Evolutionary conservation across 805 yeast genomes (phyloP), one percentile per base, ranked within the genome.

Genomic region (Yamadazyma paraphyllophila): DNA sequence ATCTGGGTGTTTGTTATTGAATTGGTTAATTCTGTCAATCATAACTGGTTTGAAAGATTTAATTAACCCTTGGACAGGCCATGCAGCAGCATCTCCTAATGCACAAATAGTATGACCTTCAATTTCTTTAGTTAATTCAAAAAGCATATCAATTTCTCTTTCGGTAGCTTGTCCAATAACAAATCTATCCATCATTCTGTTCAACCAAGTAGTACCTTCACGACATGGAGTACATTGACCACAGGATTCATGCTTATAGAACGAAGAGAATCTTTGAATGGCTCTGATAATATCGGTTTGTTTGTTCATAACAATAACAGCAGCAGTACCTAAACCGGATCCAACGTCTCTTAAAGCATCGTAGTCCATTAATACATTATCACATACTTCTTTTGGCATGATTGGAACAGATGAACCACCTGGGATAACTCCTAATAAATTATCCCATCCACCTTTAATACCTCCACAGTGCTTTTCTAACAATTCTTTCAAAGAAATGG

Each of bases 151-250:
- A 58, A 88, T 88, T 67, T 88, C 96, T 54, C 80, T 80, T 60
- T 78, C 83, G 49, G 78, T 76, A 39, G 94, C 96, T 72, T 87
- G 94, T 41, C 96, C 96, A 48, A 69, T 67, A 51, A 73, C 79
- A 65, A 88, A 79, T 62, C 96, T 79, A 62, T 83, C 85, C 96
- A 88, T 88, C 80, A 87, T 83, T 69, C 81, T 85, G 49, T 77
- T 73, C 57, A 88, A 73, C 85, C 92, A 88, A 15, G 95, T 84
- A 36, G 96, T 88, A 47, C 96, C 96, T 71, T 88, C 96, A 65
- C 96, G 82, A 71, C 96, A 88, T 48, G 96, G 96, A 3, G 96
- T 88, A 74, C 96, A 88, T 72, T 88, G 96, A 48, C 96, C 96
- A 72, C 96, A 88, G 7, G 94, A 85, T 75, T 88, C 96, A 70